Percentiles rank a stretch among this genome's conserved stretches.
Evolutionary conservation across 2,329 filamentous ascomycete genomes (phyloP).

Genomic region (Ophiocordyceps camponoti-floridani): DNA sequence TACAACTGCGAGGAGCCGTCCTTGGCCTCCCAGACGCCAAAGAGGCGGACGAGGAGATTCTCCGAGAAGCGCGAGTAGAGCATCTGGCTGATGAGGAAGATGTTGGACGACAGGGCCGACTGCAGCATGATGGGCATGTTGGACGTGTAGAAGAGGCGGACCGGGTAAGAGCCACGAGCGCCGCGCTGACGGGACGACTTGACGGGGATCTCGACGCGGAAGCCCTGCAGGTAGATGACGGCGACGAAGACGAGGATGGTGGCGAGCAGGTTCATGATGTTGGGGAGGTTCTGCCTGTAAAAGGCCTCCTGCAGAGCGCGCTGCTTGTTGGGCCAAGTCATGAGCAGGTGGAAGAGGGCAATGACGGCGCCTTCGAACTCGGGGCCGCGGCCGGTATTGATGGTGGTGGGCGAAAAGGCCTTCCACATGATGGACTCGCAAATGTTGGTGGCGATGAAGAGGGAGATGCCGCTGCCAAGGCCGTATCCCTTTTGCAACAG

Average conservation of each 20-base stretch:
- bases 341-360: constrained; percentile 88
- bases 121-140: constrained; percentile 99
- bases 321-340: constrained; percentile 99
- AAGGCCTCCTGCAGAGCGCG: constrained; percentile 96
- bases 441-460: constrained; percentile 99
- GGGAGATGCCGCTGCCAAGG: constrained; percentile 92
- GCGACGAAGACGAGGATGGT: constrained; percentile 87
- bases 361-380: constrained; percentile 99
- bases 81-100: constrained; percentile 99
- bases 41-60: constrained; percentile 92
- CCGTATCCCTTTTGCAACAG: constrained; percentile 98
- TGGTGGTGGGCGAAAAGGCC: constrained; percentile 96
- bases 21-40: constrained; percentile 96
- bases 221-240: constrained; percentile 97
- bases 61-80: constrained; percentile 97
- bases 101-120: constrained; percentile 93
- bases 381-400: constrained; percentile 97
- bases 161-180: constrained; percentile 92
- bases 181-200: constrained; percentile 98
- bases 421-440: constrained; percentile 99
- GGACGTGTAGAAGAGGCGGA: constrained; percentile 98
- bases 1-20: constrained; percentile 93
- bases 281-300: constrained; percentile 97
- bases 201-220: constrained; percentile 99
- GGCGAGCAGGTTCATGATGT: constrained; percentile 96